Conservation (phyloP, 164 flowering plant species). For the Houttuynia cordata region DNA sequence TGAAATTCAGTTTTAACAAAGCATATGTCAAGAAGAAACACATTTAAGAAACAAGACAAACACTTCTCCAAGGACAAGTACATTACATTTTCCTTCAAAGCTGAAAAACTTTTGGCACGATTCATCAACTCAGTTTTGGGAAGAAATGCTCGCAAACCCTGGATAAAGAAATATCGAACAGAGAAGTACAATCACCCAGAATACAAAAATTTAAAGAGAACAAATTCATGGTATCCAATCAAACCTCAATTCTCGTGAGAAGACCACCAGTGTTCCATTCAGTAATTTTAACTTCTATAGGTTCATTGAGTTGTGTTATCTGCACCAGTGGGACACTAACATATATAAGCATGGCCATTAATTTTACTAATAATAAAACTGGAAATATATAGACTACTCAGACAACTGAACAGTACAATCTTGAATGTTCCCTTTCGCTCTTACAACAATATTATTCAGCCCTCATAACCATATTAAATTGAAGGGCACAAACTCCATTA, state of each 20-base stretch:
- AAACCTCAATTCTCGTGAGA: slow-evolving; percentile 90
- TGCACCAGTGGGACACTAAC: slow-evolving; percentile 17
- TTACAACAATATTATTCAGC: too few relatives aligned
- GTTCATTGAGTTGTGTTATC: slow-evolving; percentile 83
- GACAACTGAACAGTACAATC: too few relatives aligned
- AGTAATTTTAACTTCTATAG: slow-evolving; percentile 70
- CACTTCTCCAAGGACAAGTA: neutral
- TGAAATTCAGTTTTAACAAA: too few relatives aligned
- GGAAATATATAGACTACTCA: too few relatives aligned
- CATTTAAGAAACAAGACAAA: neutral
- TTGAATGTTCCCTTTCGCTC: too few relatives aligned
- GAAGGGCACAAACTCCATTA: too few relatives aligned
- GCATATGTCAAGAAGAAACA: neutral
- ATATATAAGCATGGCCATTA: too few relatives aligned
- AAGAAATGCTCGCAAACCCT: slow-evolving; percentile 63
- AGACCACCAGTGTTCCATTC: slow-evolving; percentile 98
- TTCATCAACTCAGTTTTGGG: slow-evolving; percentile 81
- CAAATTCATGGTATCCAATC: slow-evolving; percentile 4
- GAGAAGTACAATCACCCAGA: neutral
- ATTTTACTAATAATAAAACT: neutral
- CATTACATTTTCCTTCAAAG: slow-evolving; percentile 77
- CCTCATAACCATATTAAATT: too few relatives aligned
- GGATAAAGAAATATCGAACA: neutral
- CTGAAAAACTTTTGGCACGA: slow-evolving; percentile 53
- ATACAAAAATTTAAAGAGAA: neutral